Percentiles rank a stretch among this genome's conserved stretches.
Evolutionary conservation across 2,329 filamentous ascomycete species (phyloP).

Genomic region (Aotearoamyces nothofagi): DNA sequence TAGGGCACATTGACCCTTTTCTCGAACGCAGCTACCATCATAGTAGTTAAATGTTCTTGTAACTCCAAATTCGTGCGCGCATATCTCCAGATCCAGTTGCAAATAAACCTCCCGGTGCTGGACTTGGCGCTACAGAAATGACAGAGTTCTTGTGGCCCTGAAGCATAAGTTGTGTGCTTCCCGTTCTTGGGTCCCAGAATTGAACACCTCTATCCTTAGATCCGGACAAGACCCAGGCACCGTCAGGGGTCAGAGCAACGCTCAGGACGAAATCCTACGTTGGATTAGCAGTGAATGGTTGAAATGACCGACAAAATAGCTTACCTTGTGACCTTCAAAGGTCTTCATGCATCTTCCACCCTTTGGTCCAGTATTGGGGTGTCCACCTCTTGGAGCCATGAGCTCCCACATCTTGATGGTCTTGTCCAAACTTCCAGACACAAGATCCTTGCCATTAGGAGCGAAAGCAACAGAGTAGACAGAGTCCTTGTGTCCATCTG

Average conservation of each 20-base stretch:
- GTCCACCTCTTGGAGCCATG: conserved; percentile 50
- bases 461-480: conserved; percentile 96
- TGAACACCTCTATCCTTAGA: conserved; percentile 96
- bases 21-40: no score
- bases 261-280: conserved; percentile 87
- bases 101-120: conserved; percentile 58
- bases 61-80: conserved; percentile 96
- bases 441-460: conserved; percentile 80
- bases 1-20: no score
- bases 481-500: conserved; percentile 90
- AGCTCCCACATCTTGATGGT: conserved; percentile 99
- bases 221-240: conserved; percentile 89
- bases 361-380: conserved; percentile 54
- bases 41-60: conserved; percentile 37
- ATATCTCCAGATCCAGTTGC: conserved; percentile 95
- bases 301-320: no score
- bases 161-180: conserved; percentile 91
- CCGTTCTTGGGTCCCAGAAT: conserved; percentile 94
- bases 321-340: conserved; percentile 88
- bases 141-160: conserved; percentile 99
- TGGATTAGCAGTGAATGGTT: no score
- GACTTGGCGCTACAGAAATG: conserved; percentile 91
- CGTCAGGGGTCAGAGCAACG: conserved; percentile 87
- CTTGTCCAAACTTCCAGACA: conserved; percentile 90
- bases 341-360: conserved; percentile 90